These are phyloP conservation scores for Fusarium sp. DNA, from an alignment of 2,329 filamentous ascomycete species.

Conservation along the genomic window DNA sequence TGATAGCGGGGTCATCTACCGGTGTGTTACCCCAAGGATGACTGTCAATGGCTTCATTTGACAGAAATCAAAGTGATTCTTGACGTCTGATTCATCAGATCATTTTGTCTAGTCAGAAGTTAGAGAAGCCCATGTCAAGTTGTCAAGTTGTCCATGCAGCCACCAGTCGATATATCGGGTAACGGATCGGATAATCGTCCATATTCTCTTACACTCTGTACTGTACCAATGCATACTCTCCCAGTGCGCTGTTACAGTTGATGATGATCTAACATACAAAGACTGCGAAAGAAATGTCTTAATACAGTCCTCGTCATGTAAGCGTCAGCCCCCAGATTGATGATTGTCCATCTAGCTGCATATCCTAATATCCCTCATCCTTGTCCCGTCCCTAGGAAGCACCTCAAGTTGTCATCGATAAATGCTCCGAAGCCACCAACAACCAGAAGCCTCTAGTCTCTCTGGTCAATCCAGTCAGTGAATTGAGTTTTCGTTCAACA, in stretches of 20 bases:
- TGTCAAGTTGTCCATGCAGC: slow-evolving; percentile 15
- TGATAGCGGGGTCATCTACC: slow-evolving; percentile 17
- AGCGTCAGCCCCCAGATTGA: slow-evolving; percentile 36
- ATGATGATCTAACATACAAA: neutral
- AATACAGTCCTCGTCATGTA: slow-evolving; percentile 29
- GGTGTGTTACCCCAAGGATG: slow-evolving; percentile 6
- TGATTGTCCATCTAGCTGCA: slow-evolving; percentile 1
- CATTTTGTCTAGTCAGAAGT: slow-evolving; percentile 11
- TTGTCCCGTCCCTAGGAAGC: neutral
- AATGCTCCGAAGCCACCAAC: slow-evolving; percentile 12
- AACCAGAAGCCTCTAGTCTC: neutral
- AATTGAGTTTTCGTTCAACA: slow-evolving; percentile 34
- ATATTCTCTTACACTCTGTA: neutral
- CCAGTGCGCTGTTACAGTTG: slow-evolving; percentile 6
- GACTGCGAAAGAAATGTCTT: neutral
- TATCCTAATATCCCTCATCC: neutral
- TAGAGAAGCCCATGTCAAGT: slow-evolving; percentile 10
- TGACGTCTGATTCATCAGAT: slow-evolving; percentile 36
- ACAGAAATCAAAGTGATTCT: slow-evolving; percentile 6
- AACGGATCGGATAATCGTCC: slow-evolving; percentile 32
- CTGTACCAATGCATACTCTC: neutral
- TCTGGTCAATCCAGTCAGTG: neutral
- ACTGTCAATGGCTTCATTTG: slow-evolving; percentile 33
- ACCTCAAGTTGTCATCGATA: slow-evolving; percentile 29
- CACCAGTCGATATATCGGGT: slow-evolving; percentile 25